Base-by-base conservation (phyloP, 2,329 filamentous ascomycete species). In the Diaporthe sp. region DNA sequence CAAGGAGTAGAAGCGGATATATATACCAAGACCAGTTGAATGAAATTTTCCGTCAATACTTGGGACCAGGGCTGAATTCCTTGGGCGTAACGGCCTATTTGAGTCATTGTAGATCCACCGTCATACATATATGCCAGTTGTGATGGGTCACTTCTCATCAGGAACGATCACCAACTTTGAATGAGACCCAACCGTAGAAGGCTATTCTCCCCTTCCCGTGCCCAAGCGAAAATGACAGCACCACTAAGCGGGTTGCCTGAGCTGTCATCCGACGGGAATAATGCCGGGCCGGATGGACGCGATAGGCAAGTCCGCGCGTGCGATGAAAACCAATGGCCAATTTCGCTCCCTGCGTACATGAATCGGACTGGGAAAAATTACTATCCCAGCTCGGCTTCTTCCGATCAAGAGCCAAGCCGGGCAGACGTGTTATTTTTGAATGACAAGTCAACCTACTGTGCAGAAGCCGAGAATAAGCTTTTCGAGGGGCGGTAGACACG, bases 81-180 rank as follows among this genome's bases (percentile, higher is more conserved):
- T 40, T 28, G 17, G n/a, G n/a, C 35, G 35, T n/a, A 60, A 3
- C 15, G 13, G 35, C 33, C 5, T 22, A 8, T 15, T 60, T 60
- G 57, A 60, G 57, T 60, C 35, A 60, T 60, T 60, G n/a, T 35
- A 40, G 57, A 40, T 60, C 57, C 57, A 60, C 57, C 10, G n/a
- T 9, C 57, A 25, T 40, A 40, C 22, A 22, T 38, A n/a, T 58
- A 10, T 38, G 33, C 10, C 10, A 40, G 19, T 38, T 25, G 5
- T 35, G 17, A 40, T 17, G 35, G 15, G 17, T 60, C 35, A 25
- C 17, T 28, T 17, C 12, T 13, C 22, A 38, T 25, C 33, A 10
- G 35, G 10, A 12, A 58, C 12, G 10, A 35, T 58, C 30, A 30
- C 52, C 52, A 55, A 55, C 52, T 22, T 9, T 55, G 28, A 38